Percentiles rank a stretch among this genome's conserved stretches.
phyloP scores from a whole-genome alignment of 805 yeast species.

The Pichia ethanolica region DNA sequence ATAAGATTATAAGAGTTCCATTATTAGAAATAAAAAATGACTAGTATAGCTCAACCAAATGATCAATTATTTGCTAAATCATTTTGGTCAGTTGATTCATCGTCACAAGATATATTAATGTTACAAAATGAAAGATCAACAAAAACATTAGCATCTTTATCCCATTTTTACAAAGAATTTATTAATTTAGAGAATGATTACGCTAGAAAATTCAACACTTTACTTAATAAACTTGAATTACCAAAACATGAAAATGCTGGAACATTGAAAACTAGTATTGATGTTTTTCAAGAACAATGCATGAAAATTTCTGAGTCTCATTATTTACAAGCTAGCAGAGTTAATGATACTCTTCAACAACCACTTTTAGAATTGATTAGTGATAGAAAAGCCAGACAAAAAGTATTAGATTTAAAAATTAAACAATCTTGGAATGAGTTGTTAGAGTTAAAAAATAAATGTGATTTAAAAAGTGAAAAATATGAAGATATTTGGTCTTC shows the following conservation, averaged over 20 bases:
- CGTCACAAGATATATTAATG: constrained; percentile 49
- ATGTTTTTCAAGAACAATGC: constrained; percentile 51
- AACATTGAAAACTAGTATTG: constrained; percentile 49
- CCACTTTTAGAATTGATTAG: constrained; percentile 48
- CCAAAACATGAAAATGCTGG: constrained; percentile 43
- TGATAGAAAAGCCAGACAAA: constrained; percentile 44
- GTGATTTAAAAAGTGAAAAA: constrained; percentile 34
- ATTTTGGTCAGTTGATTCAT: constrained; percentile 50
- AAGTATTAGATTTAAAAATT: constrained; percentile 51
- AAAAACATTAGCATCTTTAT: constrained; percentile 47
- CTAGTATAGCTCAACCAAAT: neutral
- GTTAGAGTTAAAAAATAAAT: constrained; percentile 28
- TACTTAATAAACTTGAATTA: constrained; percentile 1
- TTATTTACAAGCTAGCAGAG: constrained; percentile 40
- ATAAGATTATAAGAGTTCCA: too few relatives aligned
- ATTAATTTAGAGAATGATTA: constrained; percentile 69
- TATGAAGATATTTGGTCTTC: constrained; percentile 54
- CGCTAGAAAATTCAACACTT: constrained; percentile 38
- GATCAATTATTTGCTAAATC: constrained; percentile 18
- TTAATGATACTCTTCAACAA: constrained; percentile 41
- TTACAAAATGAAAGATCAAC: constrained; percentile 53
- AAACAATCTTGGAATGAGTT: constrained; percentile 15
- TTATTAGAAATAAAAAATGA: neutral
- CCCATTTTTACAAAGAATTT: constrained; percentile 45
- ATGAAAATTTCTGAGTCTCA: constrained; percentile 52